A percentile compares a stretch with the other conserved stretches of the same genome.
Evolutionary conservation across 805 yeast genomes (phyloP).

Genomic region (Wickerhamiella musiphila): DNA sequence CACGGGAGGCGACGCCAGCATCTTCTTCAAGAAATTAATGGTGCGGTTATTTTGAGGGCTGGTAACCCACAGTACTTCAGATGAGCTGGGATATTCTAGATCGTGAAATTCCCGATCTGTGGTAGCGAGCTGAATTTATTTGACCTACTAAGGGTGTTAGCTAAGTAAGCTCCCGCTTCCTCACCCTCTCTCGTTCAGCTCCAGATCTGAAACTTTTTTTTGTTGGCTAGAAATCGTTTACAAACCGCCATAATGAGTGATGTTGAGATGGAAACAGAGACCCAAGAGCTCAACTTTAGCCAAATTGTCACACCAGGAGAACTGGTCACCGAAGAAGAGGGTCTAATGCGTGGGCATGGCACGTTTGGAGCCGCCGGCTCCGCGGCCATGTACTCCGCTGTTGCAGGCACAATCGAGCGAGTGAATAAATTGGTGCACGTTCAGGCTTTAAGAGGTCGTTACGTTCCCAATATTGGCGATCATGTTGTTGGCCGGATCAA

Average conservation of each 20-base stretch:
- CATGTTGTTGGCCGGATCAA: conserved; percentile 87
- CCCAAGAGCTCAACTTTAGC: conserved; percentile 1
- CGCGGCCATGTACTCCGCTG: conserved; percentile 69
- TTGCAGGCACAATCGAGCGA: conserved; percentile 75
- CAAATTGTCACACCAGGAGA: conserved; percentile 87
- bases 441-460: conserved; percentile 69
- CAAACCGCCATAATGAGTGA: too few relatives aligned
- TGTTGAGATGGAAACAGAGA: conserved; percentile 8
- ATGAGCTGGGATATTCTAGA: too few relatives aligned
- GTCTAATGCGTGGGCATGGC: conserved; percentile 99
- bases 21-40: background rate
- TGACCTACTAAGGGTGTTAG: too few relatives aligned
- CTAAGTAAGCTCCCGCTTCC: too few relatives aligned
- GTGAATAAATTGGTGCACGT: conserved; percentile 81
- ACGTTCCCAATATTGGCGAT: conserved; percentile 90
- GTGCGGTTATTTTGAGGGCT: too few relatives aligned
- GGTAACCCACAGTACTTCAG: too few relatives aligned
- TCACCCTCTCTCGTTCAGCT: too few relatives aligned
- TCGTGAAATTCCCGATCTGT: too few relatives aligned
- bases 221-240: too few relatives aligned
- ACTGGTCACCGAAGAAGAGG: conserved; percentile 82
- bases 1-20: conserved; percentile 37
- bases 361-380: conserved; percentile 51
- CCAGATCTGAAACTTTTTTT: too few relatives aligned
- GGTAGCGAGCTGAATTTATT: too few relatives aligned